These are phyloP conservation scores for Gastrolobium bilobum DNA, from an alignment of 306 rosid genomes.

Conservation along the genomic window DNA sequence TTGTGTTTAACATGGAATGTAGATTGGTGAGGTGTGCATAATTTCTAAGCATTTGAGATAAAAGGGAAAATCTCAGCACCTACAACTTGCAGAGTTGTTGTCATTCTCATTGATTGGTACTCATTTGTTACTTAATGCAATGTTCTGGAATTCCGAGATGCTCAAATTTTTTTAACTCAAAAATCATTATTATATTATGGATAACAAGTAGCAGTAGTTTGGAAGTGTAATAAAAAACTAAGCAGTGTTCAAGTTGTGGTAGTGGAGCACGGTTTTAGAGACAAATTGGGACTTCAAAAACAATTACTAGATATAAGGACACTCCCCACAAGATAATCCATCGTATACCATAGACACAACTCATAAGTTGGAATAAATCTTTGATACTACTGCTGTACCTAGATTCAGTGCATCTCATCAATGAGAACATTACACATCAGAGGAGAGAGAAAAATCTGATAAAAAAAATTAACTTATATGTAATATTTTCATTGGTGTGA, in stretches of 20 bases:
- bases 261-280: not conserved
- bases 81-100: conserved; percentile 25
- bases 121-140: conserved; percentile 9
- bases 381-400: too few relatives aligned
- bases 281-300: not conserved
- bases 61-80: conserved; percentile 25
- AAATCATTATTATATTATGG: not conserved
- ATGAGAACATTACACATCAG: too few relatives aligned
- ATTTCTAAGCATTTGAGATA: not conserved
- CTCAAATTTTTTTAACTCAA: not conserved
- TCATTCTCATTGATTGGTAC: conserved; percentile 2
- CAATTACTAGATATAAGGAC: not conserved
- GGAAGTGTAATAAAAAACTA: not conserved
- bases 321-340: not conserved
- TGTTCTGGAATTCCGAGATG: not conserved
- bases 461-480: too few relatives aligned
- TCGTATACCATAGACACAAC: not conserved
- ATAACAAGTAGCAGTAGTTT: not conserved
- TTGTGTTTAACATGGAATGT: conserved; percentile 15
- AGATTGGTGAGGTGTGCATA: not conserved
- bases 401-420: too few relatives aligned
- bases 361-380: conserved; percentile 35
- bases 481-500: too few relatives aligned
- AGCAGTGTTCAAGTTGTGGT: not conserved
- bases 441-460: too few relatives aligned